Evolutionary conservation across 2,329 filamentous ascomycete genomes (phyloP), one percentile per base, ranked within the genome.

Genomic region (Ophiostoma sp.): DNA sequence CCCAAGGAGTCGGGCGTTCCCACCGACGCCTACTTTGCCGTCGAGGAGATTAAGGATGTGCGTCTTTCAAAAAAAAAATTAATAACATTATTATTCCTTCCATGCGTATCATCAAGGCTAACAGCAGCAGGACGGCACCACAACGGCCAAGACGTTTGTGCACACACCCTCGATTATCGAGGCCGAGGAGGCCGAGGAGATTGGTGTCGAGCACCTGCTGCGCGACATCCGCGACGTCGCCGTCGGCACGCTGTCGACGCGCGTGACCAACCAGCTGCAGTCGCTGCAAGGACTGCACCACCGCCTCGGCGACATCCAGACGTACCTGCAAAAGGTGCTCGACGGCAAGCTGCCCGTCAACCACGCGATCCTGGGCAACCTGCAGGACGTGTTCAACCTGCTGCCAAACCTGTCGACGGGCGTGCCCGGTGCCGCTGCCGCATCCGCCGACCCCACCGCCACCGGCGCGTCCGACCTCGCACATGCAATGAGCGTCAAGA

Each of bases 11-110:
- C 96, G 27, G 95, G 95, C 71, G 95, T 99, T 67, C 95, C 95
- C 27, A 99, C 95, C 66, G 95, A 99, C 81, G 95, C 95, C 64
- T 99, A 99, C 83, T 99, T 99, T 82, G 95, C 95, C 5, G 92
- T 99, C 65, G 95, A 99, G 77, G 95, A 99, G 83, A 99, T 99
- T 81, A 98, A 98, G 82, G 95, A 99, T 83, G 93, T 97, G 81
- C 38, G 67, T 27, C 27, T n/a, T n/a, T n/a, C n/a, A n/a, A n/a
- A n/a, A n/a, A n/a, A n/a, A n/a, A n/a, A n/a, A n/a, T n/a, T n/a
- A n/a, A n/a, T 27, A 27, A 2, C 27, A 27, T 27, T 27, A 27
- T 27, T 27, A 27, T 27, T 27, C 27, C 27, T 27, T 27, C 27
- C 27, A 27, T 27, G 27, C 27, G 27, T 27, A 27, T 27, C 27